Base-by-base conservation (phyloP, 2,329 filamentous ascomycete genomes). In the Xylaria sp. region DNA sequence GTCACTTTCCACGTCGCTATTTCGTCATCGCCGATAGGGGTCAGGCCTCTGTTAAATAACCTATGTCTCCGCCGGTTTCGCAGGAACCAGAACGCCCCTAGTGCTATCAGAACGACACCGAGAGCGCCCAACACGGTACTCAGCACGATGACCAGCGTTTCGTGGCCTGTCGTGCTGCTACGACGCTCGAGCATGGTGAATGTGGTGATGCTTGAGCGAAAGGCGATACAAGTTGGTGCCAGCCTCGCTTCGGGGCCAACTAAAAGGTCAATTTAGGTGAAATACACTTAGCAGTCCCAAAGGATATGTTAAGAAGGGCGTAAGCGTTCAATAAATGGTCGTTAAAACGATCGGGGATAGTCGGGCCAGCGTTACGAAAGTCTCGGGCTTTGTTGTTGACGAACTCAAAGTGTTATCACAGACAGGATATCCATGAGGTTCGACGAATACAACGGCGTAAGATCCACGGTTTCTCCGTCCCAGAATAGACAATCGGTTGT, bases 21-120 rank as follows among this genome's bases (percentile, higher is more conserved):
- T 76, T 90, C 89, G 67, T 90, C 87, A 72, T 90, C 89, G 69
- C 86, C 84, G 67, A 90, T 89, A 13, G 89, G 88, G 0, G 87
- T 87, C 52, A 87, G 86, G 56, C 86, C 87, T 59, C 88, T 81
- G 59, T 82, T 81, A 71, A 86, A 82, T 63, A 89, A 81, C 4
- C 80, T 70, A 39, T 78, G 78, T 53, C 76, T 80, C 55, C 81
- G 81, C 48, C 81, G 78, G 46, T 77, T 80, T 18, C 81, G 77
- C 59, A 81, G 78, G 67, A 80, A 83, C 41, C 81, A 72, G 53
- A 83, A 74, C 2, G 81, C 70, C 20, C 75, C 73, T 5, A 75
- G 74, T 4, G 78, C 78, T 56, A 84, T 75, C 59, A 83, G 57
- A 18, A 81, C 70, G 34, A 84, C 72, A 10, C 80, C 83, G 1